Evolutionary conservation across 75 land plant genomes (phyloP).

Genomic region (Azolla pinnata): DNA sequence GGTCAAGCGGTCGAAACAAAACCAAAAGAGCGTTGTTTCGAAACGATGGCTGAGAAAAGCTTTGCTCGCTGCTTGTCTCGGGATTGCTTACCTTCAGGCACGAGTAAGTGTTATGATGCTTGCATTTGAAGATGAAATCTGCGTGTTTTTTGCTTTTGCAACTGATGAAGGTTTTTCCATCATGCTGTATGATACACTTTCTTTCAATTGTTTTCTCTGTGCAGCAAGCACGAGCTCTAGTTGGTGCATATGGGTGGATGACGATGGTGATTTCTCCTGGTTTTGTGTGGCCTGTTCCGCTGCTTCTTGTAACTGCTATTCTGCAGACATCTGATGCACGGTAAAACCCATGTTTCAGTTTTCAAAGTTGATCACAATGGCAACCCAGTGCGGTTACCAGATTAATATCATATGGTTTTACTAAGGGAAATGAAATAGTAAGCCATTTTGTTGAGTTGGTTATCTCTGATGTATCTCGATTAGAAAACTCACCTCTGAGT

Average conservation of each 20-base stretch:
- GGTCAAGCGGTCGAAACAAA: no score
- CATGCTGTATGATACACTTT: not conserved
- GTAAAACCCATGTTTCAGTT: not conserved
- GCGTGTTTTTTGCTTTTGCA: not conserved
- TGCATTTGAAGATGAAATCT: not conserved
- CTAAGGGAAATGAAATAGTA: no score
- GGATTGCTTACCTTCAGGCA: constrained; percentile 25
- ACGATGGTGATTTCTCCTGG: constrained; percentile 30
- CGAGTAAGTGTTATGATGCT: constrained; percentile 19
- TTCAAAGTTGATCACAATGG: no score
- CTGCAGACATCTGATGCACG: not conserved
- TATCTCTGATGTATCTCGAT: no score
- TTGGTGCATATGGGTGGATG: constrained; percentile 27
- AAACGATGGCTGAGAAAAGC: constrained; percentile 23
- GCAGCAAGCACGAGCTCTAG: constrained; percentile 25
- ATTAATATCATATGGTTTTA: no score
- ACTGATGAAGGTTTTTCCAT: not conserved
- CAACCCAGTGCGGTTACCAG: no score
- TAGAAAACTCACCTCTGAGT: no score
- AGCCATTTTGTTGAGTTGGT: no score
- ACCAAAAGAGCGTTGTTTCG: no score
- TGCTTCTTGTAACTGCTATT: constrained; percentile 22
- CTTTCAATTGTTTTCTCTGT: not conserved
- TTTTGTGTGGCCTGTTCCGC: constrained; percentile 34
- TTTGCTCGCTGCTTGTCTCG: constrained; percentile 23